These are phyloP conservation scores for Suillus weaverae DNA, from an alignment of 768 basidiomycete species.

Conservation along the genomic window DNA sequence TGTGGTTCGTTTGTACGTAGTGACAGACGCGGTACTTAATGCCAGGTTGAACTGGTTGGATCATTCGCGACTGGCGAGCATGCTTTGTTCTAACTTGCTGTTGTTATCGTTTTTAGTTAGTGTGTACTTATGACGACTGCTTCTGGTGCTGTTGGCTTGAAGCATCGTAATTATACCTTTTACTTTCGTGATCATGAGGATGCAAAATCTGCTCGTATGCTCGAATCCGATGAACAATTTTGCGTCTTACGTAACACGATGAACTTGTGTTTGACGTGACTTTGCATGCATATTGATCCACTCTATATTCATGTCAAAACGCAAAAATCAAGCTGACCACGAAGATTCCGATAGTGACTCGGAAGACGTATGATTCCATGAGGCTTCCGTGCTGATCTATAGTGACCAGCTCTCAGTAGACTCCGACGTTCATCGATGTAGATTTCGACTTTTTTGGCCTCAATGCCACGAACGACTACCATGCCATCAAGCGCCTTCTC, in stretches of 20 bases:
- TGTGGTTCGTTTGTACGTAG: slow-evolving; percentile 1
- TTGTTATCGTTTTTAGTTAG: slow-evolving; percentile 4
- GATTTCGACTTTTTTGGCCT: slow-evolving; percentile 91
- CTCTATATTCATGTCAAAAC: slow-evolving; percentile 46
- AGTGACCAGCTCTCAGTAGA: slow-evolving; percentile 15
- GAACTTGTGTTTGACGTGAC: neutral
- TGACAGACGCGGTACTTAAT: neutral
- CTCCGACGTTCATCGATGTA: slow-evolving; percentile 24
- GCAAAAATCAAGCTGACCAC: slow-evolving; percentile 43
- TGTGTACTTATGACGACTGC: neutral
- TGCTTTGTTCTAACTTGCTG: slow-evolving; percentile 6
- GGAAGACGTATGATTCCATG: slow-evolving; percentile 42
- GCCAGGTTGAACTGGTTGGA: neutral
- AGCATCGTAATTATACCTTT: neutral
- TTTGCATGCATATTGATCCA: neutral
- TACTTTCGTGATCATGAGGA: neutral
- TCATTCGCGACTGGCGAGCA: neutral
- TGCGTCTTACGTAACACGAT: neutral
- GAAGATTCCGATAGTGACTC: slow-evolving; percentile 38
- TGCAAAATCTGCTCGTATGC: neutral
- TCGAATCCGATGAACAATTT: neutral
- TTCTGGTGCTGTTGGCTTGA: neutral
- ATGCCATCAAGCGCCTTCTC: slow-evolving; percentile 76
- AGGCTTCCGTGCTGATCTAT: slow-evolving; percentile 18
- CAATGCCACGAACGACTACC: slow-evolving; percentile 78